A percentile compares a stretch with the other conserved stretches of the same genome.
Conservation (phyloP, 345 rosid genomes). For the Eucalyptus cloeziana region DNA sequence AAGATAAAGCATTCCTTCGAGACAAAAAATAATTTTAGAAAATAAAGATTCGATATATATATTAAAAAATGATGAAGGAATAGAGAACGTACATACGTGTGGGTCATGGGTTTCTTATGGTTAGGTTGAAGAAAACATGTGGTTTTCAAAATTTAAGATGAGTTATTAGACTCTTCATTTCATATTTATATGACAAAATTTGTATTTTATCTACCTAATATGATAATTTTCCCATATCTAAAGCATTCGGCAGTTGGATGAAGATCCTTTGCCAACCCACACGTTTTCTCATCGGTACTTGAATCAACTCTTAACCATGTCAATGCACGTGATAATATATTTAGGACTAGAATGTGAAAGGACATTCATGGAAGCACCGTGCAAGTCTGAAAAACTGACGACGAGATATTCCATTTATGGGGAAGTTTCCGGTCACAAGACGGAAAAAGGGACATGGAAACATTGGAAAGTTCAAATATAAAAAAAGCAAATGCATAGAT, state of each 20-base stretch:
- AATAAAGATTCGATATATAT: not conserved
- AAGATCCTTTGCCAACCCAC: too few relatives aligned
- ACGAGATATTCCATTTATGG: too few relatives aligned
- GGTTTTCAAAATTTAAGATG: not conserved
- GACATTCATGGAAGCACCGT: not conserved
- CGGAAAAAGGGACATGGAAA: too few relatives aligned
- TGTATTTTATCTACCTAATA: not conserved
- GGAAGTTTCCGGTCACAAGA: too few relatives aligned
- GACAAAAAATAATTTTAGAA: not conserved
- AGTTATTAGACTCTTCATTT: not conserved
- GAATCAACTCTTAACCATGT: not conserved
- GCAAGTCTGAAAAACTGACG: not conserved
- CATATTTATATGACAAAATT: not conserved
- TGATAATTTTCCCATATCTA: not conserved
- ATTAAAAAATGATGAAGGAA: not conserved
- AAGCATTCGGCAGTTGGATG: not conserved
- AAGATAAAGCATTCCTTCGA: not conserved
- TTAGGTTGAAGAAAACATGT: not conserved
- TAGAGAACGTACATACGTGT: not conserved
- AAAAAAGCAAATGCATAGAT: too few relatives aligned
- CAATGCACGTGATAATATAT: not conserved
- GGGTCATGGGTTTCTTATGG: not conserved
- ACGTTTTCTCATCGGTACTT: fast-evolving
- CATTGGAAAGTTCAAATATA: too few relatives aligned
- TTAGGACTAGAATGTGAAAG: not conserved